Evolutionary conservation across 345 rosid species (phyloP).

Genomic region (Capsella bursapastoris): DNA sequence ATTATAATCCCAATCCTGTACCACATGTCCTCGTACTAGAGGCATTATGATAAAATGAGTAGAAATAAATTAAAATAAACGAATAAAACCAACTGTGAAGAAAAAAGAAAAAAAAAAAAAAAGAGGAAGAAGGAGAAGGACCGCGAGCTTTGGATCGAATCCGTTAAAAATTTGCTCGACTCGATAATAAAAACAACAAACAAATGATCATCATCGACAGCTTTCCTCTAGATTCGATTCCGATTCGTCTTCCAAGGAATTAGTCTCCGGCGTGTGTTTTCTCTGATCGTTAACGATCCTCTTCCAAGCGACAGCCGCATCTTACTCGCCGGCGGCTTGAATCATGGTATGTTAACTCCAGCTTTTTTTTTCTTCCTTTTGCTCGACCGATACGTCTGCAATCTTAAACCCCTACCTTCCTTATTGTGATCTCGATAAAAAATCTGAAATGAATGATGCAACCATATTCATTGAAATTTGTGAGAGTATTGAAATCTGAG

Average conservation of each 20-base stretch:
- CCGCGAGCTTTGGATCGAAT: constrained; percentile 36
- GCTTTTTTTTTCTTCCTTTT: neutral
- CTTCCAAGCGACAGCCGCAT: constrained; percentile 27
- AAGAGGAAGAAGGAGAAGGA: constrained; percentile 25
- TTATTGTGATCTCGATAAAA: neutral
- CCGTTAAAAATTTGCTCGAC: neutral
- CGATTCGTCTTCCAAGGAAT: constrained; percentile 14
- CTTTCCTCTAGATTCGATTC: constrained; percentile 35
- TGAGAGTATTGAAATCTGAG: constrained; percentile 1
- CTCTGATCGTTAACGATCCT: constrained; percentile 34
- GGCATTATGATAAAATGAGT: no score
- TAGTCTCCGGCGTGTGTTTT: constrained; percentile 14
- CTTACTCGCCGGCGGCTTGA: constrained; percentile 36
- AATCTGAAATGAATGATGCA: no score
- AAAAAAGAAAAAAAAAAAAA: neutral
- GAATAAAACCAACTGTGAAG: neutral
- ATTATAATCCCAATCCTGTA: neutral
- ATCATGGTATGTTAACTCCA: constrained; percentile 40
- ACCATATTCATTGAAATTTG: no score
- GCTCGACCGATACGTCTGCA: neutral
- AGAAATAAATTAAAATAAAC: neutral
- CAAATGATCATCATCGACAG: constrained; percentile 16
- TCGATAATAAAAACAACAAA: constrained; percentile 4
- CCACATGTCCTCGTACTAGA: no score
- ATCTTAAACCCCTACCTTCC: constrained; percentile 31